These are phyloP conservation scores for Sugiyamaella sp. DNA, from an alignment of 1,139 yeast genomes.

Conservation along the genomic window DNA sequence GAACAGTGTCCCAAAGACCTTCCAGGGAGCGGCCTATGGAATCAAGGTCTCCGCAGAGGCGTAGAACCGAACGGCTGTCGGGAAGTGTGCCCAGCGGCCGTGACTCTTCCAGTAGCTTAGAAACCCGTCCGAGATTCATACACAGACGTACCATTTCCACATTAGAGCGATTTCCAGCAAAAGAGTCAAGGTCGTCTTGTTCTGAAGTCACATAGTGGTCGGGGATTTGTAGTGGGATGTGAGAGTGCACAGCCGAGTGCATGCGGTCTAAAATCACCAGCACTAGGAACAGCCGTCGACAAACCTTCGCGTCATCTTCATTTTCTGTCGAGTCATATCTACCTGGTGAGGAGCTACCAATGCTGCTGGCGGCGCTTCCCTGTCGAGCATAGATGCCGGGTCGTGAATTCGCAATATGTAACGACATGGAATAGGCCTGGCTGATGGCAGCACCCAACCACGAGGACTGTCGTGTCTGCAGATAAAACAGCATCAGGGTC, in stretches of 20 bases:
- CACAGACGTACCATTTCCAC: conserved; percentile 34
- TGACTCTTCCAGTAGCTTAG: conserved; percentile 9
- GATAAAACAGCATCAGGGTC: conserved; percentile 41
- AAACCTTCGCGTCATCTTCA: conserved; percentile 26
- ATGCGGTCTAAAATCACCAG: conserved; percentile 39
- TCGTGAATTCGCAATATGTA: conserved; percentile 25
- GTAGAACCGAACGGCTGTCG: conserved; percentile 14
- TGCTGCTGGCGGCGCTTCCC: conserved; percentile 1
- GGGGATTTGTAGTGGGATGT: conserved; percentile 34
- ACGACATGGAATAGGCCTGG: conserved; percentile 35
- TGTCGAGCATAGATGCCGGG: not conserved
- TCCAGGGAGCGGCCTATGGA: conserved; percentile 26
- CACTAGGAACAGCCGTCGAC: conserved; percentile 38
- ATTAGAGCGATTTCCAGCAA: conserved; percentile 30
- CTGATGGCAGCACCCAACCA: conserved; percentile 47
- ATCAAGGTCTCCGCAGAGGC: conserved; percentile 20
- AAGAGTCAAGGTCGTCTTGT: conserved; percentile 31
- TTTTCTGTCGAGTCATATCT: conserved; percentile 20
- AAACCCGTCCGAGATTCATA: conserved; percentile 28
- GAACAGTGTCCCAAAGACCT: conserved; percentile 38
- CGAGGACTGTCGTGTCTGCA: conserved; percentile 42
- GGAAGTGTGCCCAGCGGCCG: conserved; percentile 5
- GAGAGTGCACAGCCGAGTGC: conserved; percentile 32
- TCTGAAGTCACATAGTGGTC: conserved; percentile 27
- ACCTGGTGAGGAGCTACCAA: conserved; percentile 6